Evolutionary conservation across 345 rosid genomes (phyloP).

Genomic region (Camelina neglecta): DNA sequence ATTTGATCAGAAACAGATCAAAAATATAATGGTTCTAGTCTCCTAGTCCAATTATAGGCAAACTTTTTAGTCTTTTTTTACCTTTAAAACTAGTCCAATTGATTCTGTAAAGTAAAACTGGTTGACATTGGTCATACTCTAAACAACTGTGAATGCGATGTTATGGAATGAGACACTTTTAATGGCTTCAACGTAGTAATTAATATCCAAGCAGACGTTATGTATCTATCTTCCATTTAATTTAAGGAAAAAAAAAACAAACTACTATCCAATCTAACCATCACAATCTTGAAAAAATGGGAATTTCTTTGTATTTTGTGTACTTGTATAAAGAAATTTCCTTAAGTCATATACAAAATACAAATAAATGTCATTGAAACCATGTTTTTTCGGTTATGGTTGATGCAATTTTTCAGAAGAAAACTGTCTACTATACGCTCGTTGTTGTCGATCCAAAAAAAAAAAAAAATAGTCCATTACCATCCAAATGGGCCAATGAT

Average conservation of each 20-base stretch:
- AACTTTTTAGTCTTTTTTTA: not conserved
- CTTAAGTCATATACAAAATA: not conserved
- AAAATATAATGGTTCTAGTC: not conserved
- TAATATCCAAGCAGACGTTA: not conserved
- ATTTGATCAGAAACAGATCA: not conserved
- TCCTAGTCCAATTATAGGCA: not conserved
- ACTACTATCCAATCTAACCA: not conserved
- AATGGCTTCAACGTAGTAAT: not conserved
- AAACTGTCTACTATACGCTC: not conserved
- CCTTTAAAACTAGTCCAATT: not conserved
- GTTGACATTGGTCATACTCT: slow-evolving; percentile 1
- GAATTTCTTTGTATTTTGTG: not conserved
- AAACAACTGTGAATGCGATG: not conserved
- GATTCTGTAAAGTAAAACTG: not conserved
- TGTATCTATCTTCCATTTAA: slow-evolving; percentile 5
- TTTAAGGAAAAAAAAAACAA: not conserved
- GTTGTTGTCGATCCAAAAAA: not conserved
- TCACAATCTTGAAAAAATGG: not conserved
- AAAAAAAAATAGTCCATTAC: not conserved
- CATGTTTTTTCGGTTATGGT: not conserved
- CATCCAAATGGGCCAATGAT: not conserved
- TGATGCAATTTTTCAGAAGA: not conserved
- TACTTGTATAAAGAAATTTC: not conserved
- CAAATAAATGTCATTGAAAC: not conserved
- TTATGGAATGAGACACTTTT: not conserved